These are phyloP conservation scores for Clonostachys sp. DNA, from an alignment of 2,329 filamentous ascomycete genomes.

Conservation along the genomic window DNA sequence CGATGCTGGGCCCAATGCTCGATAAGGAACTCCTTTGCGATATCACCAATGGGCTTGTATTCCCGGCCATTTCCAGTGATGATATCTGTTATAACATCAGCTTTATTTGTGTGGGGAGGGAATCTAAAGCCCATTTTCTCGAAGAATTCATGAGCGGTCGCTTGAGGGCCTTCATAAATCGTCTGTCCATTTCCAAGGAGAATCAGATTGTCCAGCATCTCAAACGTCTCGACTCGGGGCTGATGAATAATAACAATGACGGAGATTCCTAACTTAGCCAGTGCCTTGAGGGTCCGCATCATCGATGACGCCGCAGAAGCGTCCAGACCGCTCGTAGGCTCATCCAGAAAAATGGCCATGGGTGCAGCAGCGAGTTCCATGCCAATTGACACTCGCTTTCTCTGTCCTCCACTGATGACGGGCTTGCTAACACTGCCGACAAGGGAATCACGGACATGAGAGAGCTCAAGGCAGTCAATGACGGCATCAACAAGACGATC, in stretches of 20 bases:
- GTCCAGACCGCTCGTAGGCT: slow-evolving; percentile 49
- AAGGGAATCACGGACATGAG: slow-evolving; percentile 43
- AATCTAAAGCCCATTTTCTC: slow-evolving; percentile 47
- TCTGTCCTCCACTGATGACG: slow-evolving; percentile 51
- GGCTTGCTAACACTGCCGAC: slow-evolving; percentile 47
- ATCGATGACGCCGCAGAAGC: slow-evolving; percentile 51
- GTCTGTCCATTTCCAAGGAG: slow-evolving; percentile 49
- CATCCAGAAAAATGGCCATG: slow-evolving; percentile 49
- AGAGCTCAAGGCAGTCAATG: slow-evolving; percentile 48
- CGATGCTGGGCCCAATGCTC: too few relatives aligned
- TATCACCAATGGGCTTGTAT: slow-evolving; percentile 31
- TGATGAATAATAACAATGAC: slow-evolving; percentile 58
- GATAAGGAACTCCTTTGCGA: too few relatives aligned
- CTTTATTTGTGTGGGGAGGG: slow-evolving; percentile 43
- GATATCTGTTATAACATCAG: slow-evolving; percentile 57
- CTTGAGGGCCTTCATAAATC: slow-evolving; percentile 46
- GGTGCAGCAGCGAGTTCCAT: slow-evolving; percentile 54
- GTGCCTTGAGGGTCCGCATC: slow-evolving; percentile 47
- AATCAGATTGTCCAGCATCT: slow-evolving; percentile 50
- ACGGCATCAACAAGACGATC: slow-evolving; percentile 47
- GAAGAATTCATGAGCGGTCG: slow-evolving; percentile 41
- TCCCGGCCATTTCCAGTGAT: slow-evolving; percentile 50
- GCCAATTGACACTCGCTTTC: slow-evolving; percentile 55
- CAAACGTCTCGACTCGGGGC: slow-evolving; percentile 53
- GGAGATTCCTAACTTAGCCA: slow-evolving; percentile 50